These are phyloP conservation scores for Sphagnum tenellum DNA, from an alignment of 225 moss, liverwort and hornwort species.

Conservation along the genomic window DNA sequence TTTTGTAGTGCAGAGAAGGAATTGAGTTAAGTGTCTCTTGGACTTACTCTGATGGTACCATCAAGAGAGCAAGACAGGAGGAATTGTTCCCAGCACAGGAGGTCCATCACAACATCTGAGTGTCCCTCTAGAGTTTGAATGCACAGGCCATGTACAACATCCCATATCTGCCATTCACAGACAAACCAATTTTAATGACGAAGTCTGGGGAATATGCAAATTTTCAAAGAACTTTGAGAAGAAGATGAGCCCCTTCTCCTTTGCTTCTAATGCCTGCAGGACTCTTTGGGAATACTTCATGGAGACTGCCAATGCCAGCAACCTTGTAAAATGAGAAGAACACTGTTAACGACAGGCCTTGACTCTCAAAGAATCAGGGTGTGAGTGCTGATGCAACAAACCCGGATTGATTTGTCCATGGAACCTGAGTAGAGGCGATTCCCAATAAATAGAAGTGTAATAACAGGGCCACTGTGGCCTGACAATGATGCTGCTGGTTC, in stretches of 20 bases:
- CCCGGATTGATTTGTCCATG: slow-evolving; percentile 74
- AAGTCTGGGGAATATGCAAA: background rate
- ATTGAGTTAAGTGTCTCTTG: background rate
- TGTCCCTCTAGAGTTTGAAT: slow-evolving; percentile 82
- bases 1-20: background rate
- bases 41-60: slow-evolving; percentile 67
- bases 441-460: slow-evolving; percentile 52
- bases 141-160: slow-evolving; percentile 61
- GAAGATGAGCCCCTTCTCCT: background rate
- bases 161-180: slow-evolving; percentile 44
- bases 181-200: background rate
- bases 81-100: slow-evolving; percentile 90
- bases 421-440: slow-evolving; percentile 81
- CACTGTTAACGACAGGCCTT: background rate
- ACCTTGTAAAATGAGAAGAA: background rate
- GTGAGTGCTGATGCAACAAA: slow-evolving; percentile 2
- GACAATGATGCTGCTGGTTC: slow-evolving; percentile 64
- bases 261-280: background rate
- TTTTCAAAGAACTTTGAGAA: background rate
- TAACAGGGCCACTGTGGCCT: slow-evolving; percentile 75
- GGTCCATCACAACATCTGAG: slow-evolving; percentile 81
- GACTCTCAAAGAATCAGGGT: no score
- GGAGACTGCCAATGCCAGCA: no score
- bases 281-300: background rate
- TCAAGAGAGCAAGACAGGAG: slow-evolving; percentile 88